Base-by-base conservation (phyloP, 106 monocot genomes). In the Phalaenopsis aphrodite region DNA sequence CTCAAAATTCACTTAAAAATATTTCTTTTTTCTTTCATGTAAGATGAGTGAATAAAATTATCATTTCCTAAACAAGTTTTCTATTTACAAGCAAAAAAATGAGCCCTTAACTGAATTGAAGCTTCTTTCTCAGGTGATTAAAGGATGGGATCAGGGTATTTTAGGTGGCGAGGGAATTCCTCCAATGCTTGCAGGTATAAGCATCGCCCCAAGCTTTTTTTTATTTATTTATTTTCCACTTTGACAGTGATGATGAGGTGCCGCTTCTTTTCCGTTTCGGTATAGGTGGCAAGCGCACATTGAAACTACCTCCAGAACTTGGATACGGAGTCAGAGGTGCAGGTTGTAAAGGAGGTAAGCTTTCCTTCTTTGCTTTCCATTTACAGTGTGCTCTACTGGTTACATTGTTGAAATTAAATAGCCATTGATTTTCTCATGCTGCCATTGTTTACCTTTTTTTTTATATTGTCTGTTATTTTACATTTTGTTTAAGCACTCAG, bases 61-160 rank as follows among this genome's bases (percentile, higher is more conserved):
- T 45, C 43, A 45, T 45, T 45, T 30, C 30, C 30, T 30, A 30
- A 30, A 30, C 30, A 30, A 30, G 6, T 45, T 45, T 45, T 45
- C 43, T 45, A 45, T 3, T 30, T 4, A 45, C 43, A 45, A 4
- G 43, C 43, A 45, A 6, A 3, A 45, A 45, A 45, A 45, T 45
- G 43, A 45, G 6, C 43, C 43, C 3, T 45, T 45, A 45, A 45
- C 43, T 45, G 43, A 45, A 45, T 45, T 45, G 43, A 30, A 30
- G 30, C 12, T 3, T 39, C 15, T 5, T 55, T 84, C 77, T 43
- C 52, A 96, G 96, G 96, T 96, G 7, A 96, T 96, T 41, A 91
- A 93, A 91, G 96, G 96, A 38, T 96, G 96, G 96, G 96, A 96
- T 83, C 90, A 90, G 69, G 93, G 96, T 4, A 96, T 96, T 61